Base-by-base conservation (phyloP, 148 eudicot species). In the Polygonum aviculare region DNA sequence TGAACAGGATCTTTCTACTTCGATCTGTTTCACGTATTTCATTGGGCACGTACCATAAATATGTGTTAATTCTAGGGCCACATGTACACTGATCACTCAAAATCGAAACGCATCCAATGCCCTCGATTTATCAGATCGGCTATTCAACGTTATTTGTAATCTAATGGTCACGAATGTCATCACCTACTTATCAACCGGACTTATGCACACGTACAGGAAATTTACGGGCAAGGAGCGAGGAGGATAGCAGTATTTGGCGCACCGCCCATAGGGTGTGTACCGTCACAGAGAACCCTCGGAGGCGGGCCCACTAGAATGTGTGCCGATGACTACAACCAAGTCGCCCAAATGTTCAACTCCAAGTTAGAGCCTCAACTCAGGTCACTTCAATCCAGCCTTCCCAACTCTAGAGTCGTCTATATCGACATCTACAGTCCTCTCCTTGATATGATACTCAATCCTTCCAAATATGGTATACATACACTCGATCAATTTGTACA, bases 211-310 rank as follows among this genome's bases (percentile, higher is more conserved):
- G 12, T 60, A 26, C 16, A 91, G 97, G 86, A 81, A 4, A 44
- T 89, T n/a, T 82, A 90, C 59, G 79, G 77, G 33, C 59, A 88
- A 57, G 97, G 97, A 4, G 93, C 85, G 49, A 81, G 90, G 41
- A 82, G 87, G 76, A 84, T 90, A 44, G 91, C 77, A 1, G 78
- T 87, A 36, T 73, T 81, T 40, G 81, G 87, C 18, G 19, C 82
- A 12, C 91, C 97, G 4, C 89, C 91, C 31, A 50, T 87, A 26
- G 97, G 97, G 38, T 86, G 89, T 73, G 31, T 87, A 41, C 97
- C 97, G 38, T 74, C 83, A 4, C 87, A 84, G 65, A 81, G 95
- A 78, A 92, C 94, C 18, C 15, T 88, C 5, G 78, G 44, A 52
- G 97, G 93, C 22, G 93, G 94, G 0, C 40, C 16, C 39, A 0